Evolutionary conservation across 257 asterid genomes (phyloP).

Genomic region (Ocimum tenuiflorum): DNA sequence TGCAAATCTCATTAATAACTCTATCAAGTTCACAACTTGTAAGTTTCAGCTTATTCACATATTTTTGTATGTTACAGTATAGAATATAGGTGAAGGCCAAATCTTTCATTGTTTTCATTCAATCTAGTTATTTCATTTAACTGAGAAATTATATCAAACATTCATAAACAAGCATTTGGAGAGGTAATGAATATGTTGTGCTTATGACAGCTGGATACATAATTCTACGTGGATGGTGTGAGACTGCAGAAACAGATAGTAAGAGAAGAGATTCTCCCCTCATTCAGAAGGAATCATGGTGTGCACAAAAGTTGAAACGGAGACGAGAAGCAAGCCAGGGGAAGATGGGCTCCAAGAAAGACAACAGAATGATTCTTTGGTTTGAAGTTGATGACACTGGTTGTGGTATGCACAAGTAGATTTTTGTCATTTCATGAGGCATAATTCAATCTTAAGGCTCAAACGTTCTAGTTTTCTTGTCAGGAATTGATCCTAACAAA

Average conservation of each 20-base stretch:
- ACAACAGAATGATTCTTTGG: constrained; percentile 58
- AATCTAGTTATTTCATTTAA: neutral
- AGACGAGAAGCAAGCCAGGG: constrained; percentile 37
- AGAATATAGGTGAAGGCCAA: neutral
- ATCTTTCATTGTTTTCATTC: neutral
- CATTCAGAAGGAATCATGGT: constrained; percentile 38
- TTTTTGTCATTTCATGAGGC: neutral
- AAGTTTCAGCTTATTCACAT: too few species aligned
- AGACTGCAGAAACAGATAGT: constrained; percentile 32
- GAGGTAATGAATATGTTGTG: constrained; percentile 13
- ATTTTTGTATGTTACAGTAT: too few species aligned
- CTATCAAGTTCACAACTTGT: constrained; percentile 83
- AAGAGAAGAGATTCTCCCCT: constrained; percentile 22
- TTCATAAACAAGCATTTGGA: neutral
- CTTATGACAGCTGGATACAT: constrained; percentile 69
- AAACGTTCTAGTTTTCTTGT: constrained; percentile 5
- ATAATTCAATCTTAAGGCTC: neutral
- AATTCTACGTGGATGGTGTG: constrained; percentile 84
- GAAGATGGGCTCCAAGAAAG: constrained; percentile 42
- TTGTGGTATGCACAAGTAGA: constrained; percentile 48
- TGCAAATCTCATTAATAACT: constrained; percentile 75
- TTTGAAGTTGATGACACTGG: constrained; percentile 94
- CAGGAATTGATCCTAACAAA: constrained; percentile 84
- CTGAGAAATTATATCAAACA: neutral
- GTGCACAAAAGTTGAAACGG: constrained; percentile 38